These are phyloP conservation scores for Nakazawaea laoshanensis DNA, from an alignment of 805 yeast species.

Conservation along the genomic window DNA sequence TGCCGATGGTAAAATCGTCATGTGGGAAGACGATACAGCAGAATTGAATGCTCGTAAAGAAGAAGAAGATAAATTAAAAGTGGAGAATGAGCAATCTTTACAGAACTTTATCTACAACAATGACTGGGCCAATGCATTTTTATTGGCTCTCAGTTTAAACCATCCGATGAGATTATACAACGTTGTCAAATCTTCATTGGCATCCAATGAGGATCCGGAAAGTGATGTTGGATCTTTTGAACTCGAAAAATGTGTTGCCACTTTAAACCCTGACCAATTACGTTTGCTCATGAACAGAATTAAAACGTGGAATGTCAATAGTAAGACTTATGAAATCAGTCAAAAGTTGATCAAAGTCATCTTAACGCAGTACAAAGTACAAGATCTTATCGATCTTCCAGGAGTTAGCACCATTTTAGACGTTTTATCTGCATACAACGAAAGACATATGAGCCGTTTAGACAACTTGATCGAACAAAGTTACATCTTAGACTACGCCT, in stretches of 20 bases:
- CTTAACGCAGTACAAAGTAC: conserved; percentile 44
- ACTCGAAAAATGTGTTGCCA: conserved; percentile 56
- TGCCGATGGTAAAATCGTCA: conserved; percentile 86
- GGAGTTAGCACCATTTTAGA: conserved; percentile 65
- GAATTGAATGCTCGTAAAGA: conserved; percentile 52
- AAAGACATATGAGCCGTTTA: conserved; percentile 71
- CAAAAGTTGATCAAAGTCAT: conserved; percentile 69
- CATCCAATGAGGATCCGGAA: conserved; percentile 36
- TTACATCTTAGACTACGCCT: conserved; percentile 74
- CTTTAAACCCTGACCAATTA: conserved; percentile 53
- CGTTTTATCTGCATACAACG: conserved; percentile 79
- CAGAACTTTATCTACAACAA: conserved; percentile 61
- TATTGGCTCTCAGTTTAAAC: conserved; percentile 75
- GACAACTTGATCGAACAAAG: conserved; percentile 82
- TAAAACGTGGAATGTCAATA: conserved; percentile 93
- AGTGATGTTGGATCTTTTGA: conserved; percentile 46
- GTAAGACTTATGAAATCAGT: conserved; percentile 68
- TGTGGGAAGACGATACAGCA: conserved; percentile 86
- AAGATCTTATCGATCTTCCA: conserved; percentile 50
- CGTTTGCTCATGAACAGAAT: conserved; percentile 58
- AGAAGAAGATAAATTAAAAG: conserved; percentile 41
- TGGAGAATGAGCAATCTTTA: conserved; percentile 87
- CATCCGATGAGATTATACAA: conserved; percentile 86
- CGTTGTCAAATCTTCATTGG: conserved; percentile 57
- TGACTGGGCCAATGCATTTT: conserved; percentile 86